Base-by-base conservation (phyloP, 805 yeast species). In the Starmerella bombicola region DNA sequence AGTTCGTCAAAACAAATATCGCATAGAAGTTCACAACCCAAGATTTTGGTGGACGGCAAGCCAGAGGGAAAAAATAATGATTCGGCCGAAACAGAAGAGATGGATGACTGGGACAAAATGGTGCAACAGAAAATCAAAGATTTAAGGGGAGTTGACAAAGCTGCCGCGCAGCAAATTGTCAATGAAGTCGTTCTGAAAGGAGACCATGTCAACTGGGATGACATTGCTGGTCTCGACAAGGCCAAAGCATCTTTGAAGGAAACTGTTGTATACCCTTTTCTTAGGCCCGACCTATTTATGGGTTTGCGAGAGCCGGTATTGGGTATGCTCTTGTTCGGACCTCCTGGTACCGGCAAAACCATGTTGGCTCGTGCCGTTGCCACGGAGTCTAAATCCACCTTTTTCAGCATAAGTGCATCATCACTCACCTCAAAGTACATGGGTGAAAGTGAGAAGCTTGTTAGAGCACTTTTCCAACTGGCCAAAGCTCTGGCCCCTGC, bases 311-410 rank as follows among this genome's bases (percentile, higher is more conserved):
- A 86, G 62, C 97, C 97, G 0, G 86, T 93, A 0, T 65, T 93
- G 43, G 97, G 97, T n/a, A 84, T 91, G 93, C 67, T 88, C 17
- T 62, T 88, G 31, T 88, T 85, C 65, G 98, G 98, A 0, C 97
- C 98, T 2, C 96, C 97, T 0, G 98, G 98, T n/a, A 88, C 97
- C 0, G 97, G 97, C 42, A 88, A 91, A 56, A 86, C 96, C 1
- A 86, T 88, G 97, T 70, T 88, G 50, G 96, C 96, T 0, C 69
- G 95, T 48, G 95, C 97, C 0, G 96, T 91, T 3, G 97, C 96
- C 2, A 82, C 93, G 2, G 97, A 91, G 63, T 80, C 95, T 6
- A 78, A 80, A 45, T 83, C 95, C 0, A 86, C 95, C 0, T 88
- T 88, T 56, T 88, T 88, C 60, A 76, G 91, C 19, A 85, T 88